A percentile compares a stretch with the other conserved stretches of the same genome.
Evolutionary conservation across 2,329 filamentous ascomycete genomes (phyloP).

Genomic region (Rugonectria rugulosa): DNA sequence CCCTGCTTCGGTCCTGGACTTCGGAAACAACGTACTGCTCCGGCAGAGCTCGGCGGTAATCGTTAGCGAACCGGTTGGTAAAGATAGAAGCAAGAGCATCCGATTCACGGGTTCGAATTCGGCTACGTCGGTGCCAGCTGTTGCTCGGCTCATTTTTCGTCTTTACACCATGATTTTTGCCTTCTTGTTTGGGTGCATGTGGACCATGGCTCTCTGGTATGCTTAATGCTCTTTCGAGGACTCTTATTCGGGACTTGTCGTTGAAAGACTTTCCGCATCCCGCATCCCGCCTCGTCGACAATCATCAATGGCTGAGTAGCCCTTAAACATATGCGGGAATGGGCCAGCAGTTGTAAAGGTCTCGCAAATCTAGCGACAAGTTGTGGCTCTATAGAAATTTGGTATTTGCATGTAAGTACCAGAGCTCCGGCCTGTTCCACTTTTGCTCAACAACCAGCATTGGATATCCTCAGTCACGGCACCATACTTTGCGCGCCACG

Average conservation of each 20-base stretch:
- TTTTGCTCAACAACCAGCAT: too few relatives aligned
- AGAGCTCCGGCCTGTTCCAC: too few relatives aligned
- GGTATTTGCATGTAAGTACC: too few relatives aligned
- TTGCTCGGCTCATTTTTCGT: constrained; percentile 6
- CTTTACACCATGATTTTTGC: not conserved
- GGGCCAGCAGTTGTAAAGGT: too few relatives aligned
- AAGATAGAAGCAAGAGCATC: not conserved
- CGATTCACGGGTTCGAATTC: not conserved
- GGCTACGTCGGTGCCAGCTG: not conserved
- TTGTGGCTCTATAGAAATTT: too few relatives aligned
- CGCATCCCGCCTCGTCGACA: too few relatives aligned
- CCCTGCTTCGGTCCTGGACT: constrained; percentile 25
- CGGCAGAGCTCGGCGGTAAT: not conserved
- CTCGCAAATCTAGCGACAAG: too few relatives aligned
- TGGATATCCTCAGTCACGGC: too few relatives aligned
- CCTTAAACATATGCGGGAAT: too few relatives aligned
- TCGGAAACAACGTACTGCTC: too few relatives aligned
- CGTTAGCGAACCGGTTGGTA: not conserved
- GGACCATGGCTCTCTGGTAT: not conserved
- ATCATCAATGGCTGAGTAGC: too few relatives aligned
- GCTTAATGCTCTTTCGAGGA: constrained; percentile 5
- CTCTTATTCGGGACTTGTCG: not conserved
- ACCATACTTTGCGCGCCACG: constrained; percentile 26
- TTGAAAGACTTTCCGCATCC: not conserved
- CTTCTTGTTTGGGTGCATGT: not conserved